These are phyloP conservation scores for Podaxis sp. DNA, from an alignment of 768 basidiomycete genomes.

Conservation along the genomic window DNA sequence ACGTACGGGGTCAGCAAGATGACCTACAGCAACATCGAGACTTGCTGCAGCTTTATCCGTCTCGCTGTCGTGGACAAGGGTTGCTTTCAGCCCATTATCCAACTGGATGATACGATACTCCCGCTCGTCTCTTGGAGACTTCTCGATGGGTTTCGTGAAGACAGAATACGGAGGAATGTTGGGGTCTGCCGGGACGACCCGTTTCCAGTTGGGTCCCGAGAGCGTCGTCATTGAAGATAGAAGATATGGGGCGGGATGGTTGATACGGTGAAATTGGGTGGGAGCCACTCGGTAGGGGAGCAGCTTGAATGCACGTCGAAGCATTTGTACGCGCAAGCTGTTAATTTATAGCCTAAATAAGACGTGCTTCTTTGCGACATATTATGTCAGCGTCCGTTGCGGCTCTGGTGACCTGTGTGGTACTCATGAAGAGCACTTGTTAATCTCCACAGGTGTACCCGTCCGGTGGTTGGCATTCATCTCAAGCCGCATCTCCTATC, in stretches of 20 bases:
- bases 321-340: conserved; percentile 1
- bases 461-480: neutral
- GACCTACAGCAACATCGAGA: conserved; percentile 92
- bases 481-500: neutral
- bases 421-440: neutral
- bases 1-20: conserved; percentile 88
- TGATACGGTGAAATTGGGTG: neutral
- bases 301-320: neutral
- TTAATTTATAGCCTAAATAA: neutral
- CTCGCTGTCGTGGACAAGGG: conserved; percentile 78
- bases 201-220: conserved; percentile 33
- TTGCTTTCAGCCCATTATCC: conserved; percentile 87
- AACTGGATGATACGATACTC: conserved; percentile 80
- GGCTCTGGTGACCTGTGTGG: conserved; percentile 2
- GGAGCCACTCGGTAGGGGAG: neutral
- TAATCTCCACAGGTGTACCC: neutral
- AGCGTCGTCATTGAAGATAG: conserved; percentile 1
- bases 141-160: conserved; percentile 62
- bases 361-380: neutral
- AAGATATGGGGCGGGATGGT: neutral
- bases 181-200: conserved; percentile 26
- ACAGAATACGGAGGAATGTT: conserved; percentile 46
- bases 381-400: neutral
- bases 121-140: conserved; percentile 76
- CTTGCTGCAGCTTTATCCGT: conserved; percentile 96